Evolutionary conservation across 2,329 filamentous ascomycete species (phyloP).

Genomic region (Aureobasidium leucospermi): DNA sequence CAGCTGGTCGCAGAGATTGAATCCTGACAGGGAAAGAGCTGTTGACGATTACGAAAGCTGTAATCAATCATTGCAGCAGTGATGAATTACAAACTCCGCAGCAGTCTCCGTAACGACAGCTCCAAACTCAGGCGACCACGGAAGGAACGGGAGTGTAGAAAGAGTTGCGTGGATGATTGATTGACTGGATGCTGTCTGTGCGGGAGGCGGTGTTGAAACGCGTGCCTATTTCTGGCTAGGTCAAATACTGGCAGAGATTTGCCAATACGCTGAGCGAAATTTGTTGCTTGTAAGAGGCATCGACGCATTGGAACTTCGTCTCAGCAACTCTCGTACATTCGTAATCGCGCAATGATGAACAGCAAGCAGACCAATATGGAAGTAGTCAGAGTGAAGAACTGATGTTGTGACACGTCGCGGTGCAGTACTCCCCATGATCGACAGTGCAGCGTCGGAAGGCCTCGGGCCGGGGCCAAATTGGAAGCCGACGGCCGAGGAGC

Average conservation of each 20-base stretch:
- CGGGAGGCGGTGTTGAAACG: conserved; percentile 10
- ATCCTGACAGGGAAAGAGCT: background rate
- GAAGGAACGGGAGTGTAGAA: background rate
- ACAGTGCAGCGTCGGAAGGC: background rate
- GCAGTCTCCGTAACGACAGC: background rate
- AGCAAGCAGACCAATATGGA: background rate
- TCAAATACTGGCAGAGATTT: conserved; percentile 1
- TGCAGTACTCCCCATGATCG: background rate
- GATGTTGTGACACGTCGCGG: background rate
- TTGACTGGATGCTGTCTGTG: background rate
- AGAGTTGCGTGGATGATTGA: background rate
- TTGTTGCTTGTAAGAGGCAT: background rate
- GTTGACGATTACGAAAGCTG: background rate
- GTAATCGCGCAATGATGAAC: background rate
- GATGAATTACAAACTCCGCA: background rate
- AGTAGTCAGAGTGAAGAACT: background rate
- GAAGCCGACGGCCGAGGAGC: background rate
- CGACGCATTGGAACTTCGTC: background rate
- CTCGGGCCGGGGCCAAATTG: background rate
- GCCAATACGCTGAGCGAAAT: conserved; percentile 1
- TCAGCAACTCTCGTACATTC: background rate
- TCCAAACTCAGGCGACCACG: conserved; percentile 2
- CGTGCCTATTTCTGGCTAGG: conserved; percentile 3
- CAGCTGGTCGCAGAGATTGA: background rate
- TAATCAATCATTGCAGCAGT: background rate